Percentiles rank a stretch among this genome's conserved stretches.
Conservation (phyloP, 1,284 basidiomycete genomes). For the Cutaneotrichosporon daszewskae region DNA sequence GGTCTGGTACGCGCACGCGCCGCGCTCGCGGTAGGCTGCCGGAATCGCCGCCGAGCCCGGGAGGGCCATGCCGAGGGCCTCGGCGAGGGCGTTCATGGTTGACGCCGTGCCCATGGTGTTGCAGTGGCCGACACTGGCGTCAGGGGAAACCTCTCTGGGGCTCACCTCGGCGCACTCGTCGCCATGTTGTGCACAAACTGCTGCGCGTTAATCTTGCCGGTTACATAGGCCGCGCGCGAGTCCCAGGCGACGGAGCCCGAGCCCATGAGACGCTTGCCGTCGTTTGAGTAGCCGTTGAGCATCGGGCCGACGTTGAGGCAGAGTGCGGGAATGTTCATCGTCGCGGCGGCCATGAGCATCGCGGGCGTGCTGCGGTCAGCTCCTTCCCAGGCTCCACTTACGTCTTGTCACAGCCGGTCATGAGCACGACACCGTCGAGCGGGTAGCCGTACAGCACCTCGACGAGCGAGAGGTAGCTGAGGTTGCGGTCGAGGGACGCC, state of each 20-base stretch:
- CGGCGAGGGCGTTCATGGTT: conserved; percentile 83
- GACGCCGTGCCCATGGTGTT: conserved; percentile 46
- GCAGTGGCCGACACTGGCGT: conserved; percentile 34
- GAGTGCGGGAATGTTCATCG: conserved; percentile 43
- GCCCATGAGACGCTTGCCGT: conserved; percentile 35
- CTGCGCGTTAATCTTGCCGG: conserved; percentile 37
- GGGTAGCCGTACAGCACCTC: conserved; percentile 47
- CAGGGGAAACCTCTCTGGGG: not conserved
- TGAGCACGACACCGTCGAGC: conserved; percentile 44
- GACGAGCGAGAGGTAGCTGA: conserved; percentile 43
- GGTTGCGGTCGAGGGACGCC: conserved; percentile 43
- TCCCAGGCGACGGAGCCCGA: conserved; percentile 46
- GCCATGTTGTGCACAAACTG: conserved; percentile 40
- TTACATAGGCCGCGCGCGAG: conserved; percentile 31
- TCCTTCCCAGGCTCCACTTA: conserved; percentile 50
- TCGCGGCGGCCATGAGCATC: conserved; percentile 36
- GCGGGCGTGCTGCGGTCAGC: conserved; percentile 33
- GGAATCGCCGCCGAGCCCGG: conserved; percentile 84
- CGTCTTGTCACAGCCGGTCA: conserved; percentile 51
- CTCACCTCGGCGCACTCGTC: conserved; percentile 37
- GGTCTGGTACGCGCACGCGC: conserved; percentile 58
- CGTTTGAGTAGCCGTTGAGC: conserved; percentile 44
- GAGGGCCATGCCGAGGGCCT: conserved; percentile 85
- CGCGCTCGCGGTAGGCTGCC: conserved; percentile 50
- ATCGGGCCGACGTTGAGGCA: conserved; percentile 43